Percentiles rank a stretch among this genome's conserved stretches.
Evolutionary conservation across 2,329 filamentous ascomycete genomes (phyloP).

Genomic region (Periconia sp.): DNA sequence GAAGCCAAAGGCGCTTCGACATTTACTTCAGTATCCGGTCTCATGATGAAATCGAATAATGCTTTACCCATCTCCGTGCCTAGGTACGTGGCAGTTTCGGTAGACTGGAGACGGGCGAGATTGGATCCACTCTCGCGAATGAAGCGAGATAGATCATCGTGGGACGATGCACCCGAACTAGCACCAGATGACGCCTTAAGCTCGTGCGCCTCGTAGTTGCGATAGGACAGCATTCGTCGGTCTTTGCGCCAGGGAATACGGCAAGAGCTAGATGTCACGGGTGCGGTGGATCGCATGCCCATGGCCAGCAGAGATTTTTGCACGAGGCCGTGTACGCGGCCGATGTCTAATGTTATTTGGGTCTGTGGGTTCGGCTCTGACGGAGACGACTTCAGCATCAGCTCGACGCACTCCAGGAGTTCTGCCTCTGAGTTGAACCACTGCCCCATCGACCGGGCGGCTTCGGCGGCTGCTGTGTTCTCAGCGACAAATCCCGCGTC

Average conservation of each 20-base stretch:
- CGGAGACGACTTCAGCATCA: neutral
- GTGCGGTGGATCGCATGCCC: neutral
- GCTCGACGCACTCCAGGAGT: neutral
- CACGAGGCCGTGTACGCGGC: neutral
- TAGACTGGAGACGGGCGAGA: neutral
- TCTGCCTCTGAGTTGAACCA: neutral
- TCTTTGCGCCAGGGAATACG: neutral
- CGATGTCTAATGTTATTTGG: neutral
- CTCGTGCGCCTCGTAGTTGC: neutral
- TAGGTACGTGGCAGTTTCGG: neutral
- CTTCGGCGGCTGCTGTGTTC: neutral
- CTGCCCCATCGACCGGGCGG: neutral
- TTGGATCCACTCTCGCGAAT: neutral
- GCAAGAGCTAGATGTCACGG: neutral
- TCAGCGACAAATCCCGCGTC: slow-evolving; percentile 6
- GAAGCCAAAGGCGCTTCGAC: neutral
- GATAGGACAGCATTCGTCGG: neutral
- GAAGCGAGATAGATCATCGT: neutral
- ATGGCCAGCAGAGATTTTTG: neutral
- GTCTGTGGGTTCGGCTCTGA: neutral
- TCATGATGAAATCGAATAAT: neutral
- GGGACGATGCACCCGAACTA: neutral
- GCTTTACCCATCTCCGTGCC: neutral
- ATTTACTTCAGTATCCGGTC: neutral
- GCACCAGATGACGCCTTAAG: neutral